Percentiles rank a stretch among this genome's conserved stretches.
Conservation (phyloP, 768 basidiomycete genomes). For the Tylopilus sp. region DNA sequence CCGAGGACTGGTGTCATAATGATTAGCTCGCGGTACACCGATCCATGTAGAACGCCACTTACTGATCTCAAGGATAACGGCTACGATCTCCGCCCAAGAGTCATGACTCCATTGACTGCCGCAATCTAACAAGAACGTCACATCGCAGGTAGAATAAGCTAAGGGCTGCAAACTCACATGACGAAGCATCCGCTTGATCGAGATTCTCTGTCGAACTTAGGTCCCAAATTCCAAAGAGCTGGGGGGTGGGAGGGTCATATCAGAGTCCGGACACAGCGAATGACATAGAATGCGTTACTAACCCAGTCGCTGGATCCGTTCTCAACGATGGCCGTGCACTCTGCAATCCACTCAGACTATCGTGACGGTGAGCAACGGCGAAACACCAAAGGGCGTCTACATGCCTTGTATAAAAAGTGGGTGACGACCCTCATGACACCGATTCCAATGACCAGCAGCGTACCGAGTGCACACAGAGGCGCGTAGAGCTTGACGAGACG, state of each 20-base stretch:
- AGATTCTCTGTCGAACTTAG: slow-evolving; percentile 34
- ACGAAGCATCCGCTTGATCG: slow-evolving; percentile 36
- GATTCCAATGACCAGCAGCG: slow-evolving; percentile 48
- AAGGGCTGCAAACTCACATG: slow-evolving; percentile 38
- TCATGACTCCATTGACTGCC: slow-evolving; percentile 53
- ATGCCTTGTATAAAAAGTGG: slow-evolving; percentile 68
- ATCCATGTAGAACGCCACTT: slow-evolving; percentile 21
- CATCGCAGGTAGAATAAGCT: neutral
- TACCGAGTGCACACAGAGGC: slow-evolving; percentile 43
- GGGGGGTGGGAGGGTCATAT: slow-evolving; percentile 19
- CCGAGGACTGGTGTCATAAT: slow-evolving; percentile 44
- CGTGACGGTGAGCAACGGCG: neutral
- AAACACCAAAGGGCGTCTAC: slow-evolving; percentile 1
- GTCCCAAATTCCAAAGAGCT: slow-evolving; percentile 56
- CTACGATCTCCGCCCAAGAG: slow-evolving; percentile 67
- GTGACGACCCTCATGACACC: slow-evolving; percentile 55
- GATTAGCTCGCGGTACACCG: neutral
- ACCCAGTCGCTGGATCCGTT: slow-evolving; percentile 34
- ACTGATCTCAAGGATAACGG: slow-evolving; percentile 59
- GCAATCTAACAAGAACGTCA: slow-evolving; percentile 54
- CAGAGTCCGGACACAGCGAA: slow-evolving; percentile 1
- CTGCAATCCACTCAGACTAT: slow-evolving; percentile 55
- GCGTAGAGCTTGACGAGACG: slow-evolving; percentile 54
- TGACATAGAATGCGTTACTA: slow-evolving; percentile 6
- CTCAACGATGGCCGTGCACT: slow-evolving; percentile 45